phyloP scores from a whole-genome alignment of 2,329 filamentous ascomycete species.

The Rhynchosporium agropyri region DNA sequence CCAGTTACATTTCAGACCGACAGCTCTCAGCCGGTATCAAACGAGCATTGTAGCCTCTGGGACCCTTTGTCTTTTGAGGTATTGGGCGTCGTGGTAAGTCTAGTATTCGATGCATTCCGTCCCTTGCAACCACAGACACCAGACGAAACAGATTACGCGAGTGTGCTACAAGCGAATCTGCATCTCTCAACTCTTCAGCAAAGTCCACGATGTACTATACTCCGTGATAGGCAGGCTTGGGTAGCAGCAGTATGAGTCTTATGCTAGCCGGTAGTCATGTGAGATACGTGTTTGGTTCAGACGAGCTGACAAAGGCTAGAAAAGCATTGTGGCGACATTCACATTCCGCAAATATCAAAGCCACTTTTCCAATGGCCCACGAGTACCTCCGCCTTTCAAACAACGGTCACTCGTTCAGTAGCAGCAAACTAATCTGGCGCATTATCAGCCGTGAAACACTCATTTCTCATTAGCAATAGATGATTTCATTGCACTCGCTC shows the following conservation, averaged over 20 bases:
- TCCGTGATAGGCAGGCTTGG: constrained; percentile 56
- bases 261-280: constrained; percentile 73
- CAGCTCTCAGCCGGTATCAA: constrained; percentile 70
- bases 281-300: constrained; percentile 73
- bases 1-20: constrained; percentile 61
- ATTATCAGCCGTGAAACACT: constrained; percentile 22
- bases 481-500: constrained; percentile 64
- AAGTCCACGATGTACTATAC: constrained; percentile 72
- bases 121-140: constrained; percentile 60
- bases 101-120: constrained; percentile 63
- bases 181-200: constrained; percentile 72
- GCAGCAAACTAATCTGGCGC: constrained; percentile 26
- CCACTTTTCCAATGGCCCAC: constrained; percentile 67
- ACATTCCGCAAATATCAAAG: constrained; percentile 68
- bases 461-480: constrained; percentile 56
- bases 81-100: constrained; percentile 38
- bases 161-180: constrained; percentile 69
- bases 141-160: constrained; percentile 67
- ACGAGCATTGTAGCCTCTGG: constrained; percentile 72
- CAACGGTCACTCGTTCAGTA: constrained; percentile 57
- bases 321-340: constrained; percentile 67
- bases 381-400: constrained; percentile 76
- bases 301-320: constrained; percentile 70
- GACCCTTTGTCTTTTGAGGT: constrained; percentile 66
- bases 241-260: constrained; percentile 67